phyloP scores from a whole-genome alignment of 768 basidiomycete genomes.

The Peribolospora kevripleyi region DNA sequence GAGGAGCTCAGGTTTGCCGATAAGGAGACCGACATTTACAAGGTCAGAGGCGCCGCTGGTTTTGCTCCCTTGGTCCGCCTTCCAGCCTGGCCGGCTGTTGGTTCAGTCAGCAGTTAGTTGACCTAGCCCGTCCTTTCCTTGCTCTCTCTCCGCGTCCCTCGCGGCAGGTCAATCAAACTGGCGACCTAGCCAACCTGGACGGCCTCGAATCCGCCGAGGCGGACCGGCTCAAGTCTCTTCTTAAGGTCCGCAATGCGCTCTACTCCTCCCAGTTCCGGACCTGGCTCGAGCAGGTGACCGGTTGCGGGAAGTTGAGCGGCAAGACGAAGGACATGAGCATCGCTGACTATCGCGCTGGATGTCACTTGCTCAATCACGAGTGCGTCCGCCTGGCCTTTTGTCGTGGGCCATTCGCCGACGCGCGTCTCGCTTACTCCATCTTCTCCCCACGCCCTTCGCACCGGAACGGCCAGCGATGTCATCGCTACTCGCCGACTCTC shows the following conservation, averaged over 20 bases:
- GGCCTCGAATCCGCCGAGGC: slow-evolving; percentile 58
- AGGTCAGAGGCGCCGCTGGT: slow-evolving; percentile 27
- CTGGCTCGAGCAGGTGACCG: slow-evolving; percentile 65
- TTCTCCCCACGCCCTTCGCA: no score
- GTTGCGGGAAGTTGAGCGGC: slow-evolving; percentile 75
- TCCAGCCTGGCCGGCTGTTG: neutral
- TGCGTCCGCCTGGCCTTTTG: no score
- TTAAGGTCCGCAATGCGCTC: slow-evolving; percentile 65
- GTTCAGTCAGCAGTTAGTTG: neutral
- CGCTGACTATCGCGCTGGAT: slow-evolving; percentile 70
- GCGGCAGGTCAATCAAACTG: slow-evolving; percentile 74
- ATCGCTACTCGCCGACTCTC: slow-evolving; percentile 82
- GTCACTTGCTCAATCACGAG: slow-evolving; percentile 87
- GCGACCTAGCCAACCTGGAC: slow-evolving; percentile 77
- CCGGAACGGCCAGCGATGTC: slow-evolving; percentile 33
- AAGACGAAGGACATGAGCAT: slow-evolving; percentile 87
- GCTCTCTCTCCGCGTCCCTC: neutral
- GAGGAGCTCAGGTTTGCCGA: slow-evolving; percentile 56
- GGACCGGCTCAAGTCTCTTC: slow-evolving; percentile 51
- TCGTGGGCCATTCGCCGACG: no score
- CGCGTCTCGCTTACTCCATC: no score
- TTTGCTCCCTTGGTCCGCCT: neutral
- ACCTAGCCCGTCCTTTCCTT: neutral
- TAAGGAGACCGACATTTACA: slow-evolving; percentile 98
- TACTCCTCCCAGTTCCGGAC: slow-evolving; percentile 61